These are phyloP conservation scores for Tetrahymena malaccensis DNA, from an alignment of 73 alveolate genomes.

Conservation along the genomic window DNA sequence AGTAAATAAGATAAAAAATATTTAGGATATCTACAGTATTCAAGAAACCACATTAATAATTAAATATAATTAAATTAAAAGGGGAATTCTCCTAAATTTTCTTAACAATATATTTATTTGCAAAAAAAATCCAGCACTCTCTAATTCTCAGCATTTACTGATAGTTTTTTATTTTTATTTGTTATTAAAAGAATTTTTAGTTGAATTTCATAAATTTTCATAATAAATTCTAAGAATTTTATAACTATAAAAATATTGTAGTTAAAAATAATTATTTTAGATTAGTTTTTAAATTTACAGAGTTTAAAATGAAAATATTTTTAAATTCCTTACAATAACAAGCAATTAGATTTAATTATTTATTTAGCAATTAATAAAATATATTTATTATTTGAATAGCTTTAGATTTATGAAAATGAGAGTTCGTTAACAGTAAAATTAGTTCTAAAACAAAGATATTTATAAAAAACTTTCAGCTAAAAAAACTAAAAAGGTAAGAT, in stretches of 20 bases:
- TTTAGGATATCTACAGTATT: not conserved
- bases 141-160: not conserved
- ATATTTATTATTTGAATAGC: no score
- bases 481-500: no score
- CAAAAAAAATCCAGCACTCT: not conserved
- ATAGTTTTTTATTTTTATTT: no score
- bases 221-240: no score
- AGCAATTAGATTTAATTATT: no score
- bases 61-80: no score
- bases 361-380: no score
- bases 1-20: not conserved
- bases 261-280: no score
- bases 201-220: not conserved
- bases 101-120: not conserved
- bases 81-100: not conserved
- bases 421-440: not conserved
- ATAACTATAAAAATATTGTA: not conserved
- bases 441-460: not conserved
- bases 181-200: no score
- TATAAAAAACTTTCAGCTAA: not conserved
- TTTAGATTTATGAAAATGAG: not conserved
- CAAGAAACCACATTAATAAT: not conserved
- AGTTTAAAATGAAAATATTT: no score
- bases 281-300: no score
- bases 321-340: no score